Base-by-base conservation (phyloP, 495 filamentous ascomycete species). In the Entonaema liquescens region DNA sequence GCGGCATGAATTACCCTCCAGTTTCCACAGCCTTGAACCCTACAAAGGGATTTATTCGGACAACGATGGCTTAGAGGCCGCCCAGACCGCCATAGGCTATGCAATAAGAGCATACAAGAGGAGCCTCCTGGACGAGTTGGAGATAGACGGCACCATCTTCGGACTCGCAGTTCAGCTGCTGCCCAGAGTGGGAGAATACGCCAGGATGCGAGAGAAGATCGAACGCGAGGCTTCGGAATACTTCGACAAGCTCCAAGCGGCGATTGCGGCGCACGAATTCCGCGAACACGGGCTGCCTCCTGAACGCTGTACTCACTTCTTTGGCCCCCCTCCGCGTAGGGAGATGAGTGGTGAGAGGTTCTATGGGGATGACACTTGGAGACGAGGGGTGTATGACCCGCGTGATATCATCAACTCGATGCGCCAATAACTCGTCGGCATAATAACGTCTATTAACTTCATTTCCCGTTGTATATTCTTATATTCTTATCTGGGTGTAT, bases 231-330 rank as follows among this genome's bases (percentile, higher is more conserved):
- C 35, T 28, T 26, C 35, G 6, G 4, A n/a, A 1, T 44, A 28
- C 15, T 59, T 59, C 36, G 56, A 59, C 36, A 17, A 13, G 15
- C 17, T 59, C 3, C 56, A 59, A 17, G 56, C 36, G 15, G n/a
- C n/a, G 8, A 1, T 57, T 7, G 54, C 54, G 19, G 54, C 54
- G 28, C 26, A 25, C 7, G 31, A 21, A 6, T 57, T 57, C 28
- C 21, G 47, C 17, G 17, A 44, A 2, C 17, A 44, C 17, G 40
- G 42, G 1, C 9, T 47, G 17, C 17, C 17, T 21, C 31, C 31
- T 33, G 19, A 47, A 19, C 42, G 17, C 8, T 17, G 42, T 9
- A 8, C 9, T 9, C 17, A 21, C 6, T 47, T 47, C 42, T 47
- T 47, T 7, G 42, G 17, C 17, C 42, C 42, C 17, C 42, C 2